Conservation (phyloP, 208 protist species). For the Trypanosoma lewisi region DNA sequence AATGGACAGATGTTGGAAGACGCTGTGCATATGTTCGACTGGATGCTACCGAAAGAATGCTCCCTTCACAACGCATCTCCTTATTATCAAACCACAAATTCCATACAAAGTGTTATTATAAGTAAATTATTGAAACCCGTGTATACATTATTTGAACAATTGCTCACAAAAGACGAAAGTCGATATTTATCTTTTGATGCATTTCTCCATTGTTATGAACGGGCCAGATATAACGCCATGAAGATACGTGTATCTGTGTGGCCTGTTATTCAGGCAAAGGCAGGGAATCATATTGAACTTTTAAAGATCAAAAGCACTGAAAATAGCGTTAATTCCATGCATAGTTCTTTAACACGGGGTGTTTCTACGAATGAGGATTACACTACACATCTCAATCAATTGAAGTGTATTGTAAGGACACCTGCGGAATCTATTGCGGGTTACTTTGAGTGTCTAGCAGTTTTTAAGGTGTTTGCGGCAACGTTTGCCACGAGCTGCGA, state of each 20-base stretch:
- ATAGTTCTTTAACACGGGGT: neutral
- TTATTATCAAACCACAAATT: neutral
- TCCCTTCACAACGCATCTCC: neutral
- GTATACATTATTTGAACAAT: slow-evolving; percentile 12
- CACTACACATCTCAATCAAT: neutral
- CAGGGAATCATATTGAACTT: slow-evolving; percentile 40
- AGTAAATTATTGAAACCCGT: slow-evolving; percentile 20
- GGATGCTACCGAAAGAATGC: slow-evolving; percentile 35
- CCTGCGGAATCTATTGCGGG: slow-evolving; percentile 48
- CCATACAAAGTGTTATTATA: neutral
- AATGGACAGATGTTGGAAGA: slow-evolving; percentile 43
- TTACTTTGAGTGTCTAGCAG: slow-evolving; percentile 45
- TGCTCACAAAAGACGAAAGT: slow-evolving; percentile 48
- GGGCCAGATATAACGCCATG: slow-evolving; percentile 60
- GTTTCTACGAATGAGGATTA: neutral
- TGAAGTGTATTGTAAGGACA: slow-evolving; percentile 29
- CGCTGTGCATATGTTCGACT: slow-evolving; percentile 58
- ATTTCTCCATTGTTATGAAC: slow-evolving; percentile 68
- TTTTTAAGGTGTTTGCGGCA: slow-evolving; percentile 50
- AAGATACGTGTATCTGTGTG: slow-evolving; percentile 43
- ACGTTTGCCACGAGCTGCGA: slow-evolving; percentile 6
- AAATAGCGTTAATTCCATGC: neutral
- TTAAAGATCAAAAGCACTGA: slow-evolving; percentile 27
- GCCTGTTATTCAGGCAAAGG: slow-evolving; percentile 38
- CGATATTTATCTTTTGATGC: slow-evolving; percentile 48